Conservation (phyloP, 768 basidiomycete species). For the Leccinum subtestaceum region DNA sequence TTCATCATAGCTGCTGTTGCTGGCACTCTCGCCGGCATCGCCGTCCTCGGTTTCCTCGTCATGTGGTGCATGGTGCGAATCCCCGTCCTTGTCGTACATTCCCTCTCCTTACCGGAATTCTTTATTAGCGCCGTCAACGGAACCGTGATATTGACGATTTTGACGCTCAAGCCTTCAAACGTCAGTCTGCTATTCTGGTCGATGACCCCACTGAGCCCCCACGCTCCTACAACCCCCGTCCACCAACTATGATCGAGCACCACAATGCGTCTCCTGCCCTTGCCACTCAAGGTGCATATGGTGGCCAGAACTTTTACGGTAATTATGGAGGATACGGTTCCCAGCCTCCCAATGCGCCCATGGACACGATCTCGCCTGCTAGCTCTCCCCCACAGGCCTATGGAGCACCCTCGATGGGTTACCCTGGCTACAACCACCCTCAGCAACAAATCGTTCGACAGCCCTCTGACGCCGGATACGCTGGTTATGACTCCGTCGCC, state of each 20-base stretch:
- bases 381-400: slow-evolving; percentile 24
- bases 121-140: slow-evolving; percentile 41
- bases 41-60: slow-evolving; percentile 37
- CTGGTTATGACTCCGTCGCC: slow-evolving; percentile 24
- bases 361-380: slow-evolving; percentile 14
- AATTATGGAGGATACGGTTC: slow-evolving; percentile 25
- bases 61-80: slow-evolving; percentile 47
- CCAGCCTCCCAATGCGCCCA: slow-evolving; percentile 16
- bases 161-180: slow-evolving; percentile 56
- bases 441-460: slow-evolving; percentile 24
- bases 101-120: slow-evolving; percentile 6
- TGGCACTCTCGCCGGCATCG: slow-evolving; percentile 45
- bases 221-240: slow-evolving; percentile 49
- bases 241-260: slow-evolving; percentile 64
- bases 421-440: slow-evolving; percentile 27
- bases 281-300: slow-evolving; percentile 16
- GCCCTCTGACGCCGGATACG: slow-evolving; percentile 15
- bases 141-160: slow-evolving; percentile 43
- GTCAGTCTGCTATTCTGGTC: slow-evolving; percentile 58
- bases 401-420: slow-evolving; percentile 18
- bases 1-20: slow-evolving; percentile 41
- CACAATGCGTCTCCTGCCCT: slow-evolving; percentile 35
- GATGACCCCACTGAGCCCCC: slow-evolving; percentile 47
- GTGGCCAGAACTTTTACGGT: slow-evolving; percentile 27
- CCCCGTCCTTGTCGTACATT: not conserved